Percentiles rank a stretch among this genome's conserved stretches.
Conservation (phyloP, 345 rosid genomes). For the Aquilaria malaccensis region DNA sequence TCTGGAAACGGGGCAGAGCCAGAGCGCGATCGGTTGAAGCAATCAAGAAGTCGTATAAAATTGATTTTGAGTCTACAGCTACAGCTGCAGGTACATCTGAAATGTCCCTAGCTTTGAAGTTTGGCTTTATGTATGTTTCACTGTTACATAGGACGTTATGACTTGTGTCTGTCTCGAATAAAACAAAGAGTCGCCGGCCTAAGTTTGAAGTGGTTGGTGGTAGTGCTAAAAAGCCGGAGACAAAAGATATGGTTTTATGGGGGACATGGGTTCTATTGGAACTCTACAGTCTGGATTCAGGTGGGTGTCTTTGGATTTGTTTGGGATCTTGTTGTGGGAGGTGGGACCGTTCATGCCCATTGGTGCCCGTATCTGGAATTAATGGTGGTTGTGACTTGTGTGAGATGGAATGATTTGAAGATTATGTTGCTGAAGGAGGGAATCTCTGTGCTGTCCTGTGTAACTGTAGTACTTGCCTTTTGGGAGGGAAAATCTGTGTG, state of each 20-base stretch:
- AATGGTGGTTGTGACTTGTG: constrained; percentile 25
- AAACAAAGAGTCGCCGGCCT: not conserved
- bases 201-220: constrained; percentile 2
- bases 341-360: constrained; percentile 64
- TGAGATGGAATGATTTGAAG: constrained; percentile 18
- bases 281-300: constrained; percentile 3
- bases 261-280: constrained; percentile 8
- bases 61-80: constrained; percentile 28
- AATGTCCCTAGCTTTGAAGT: not conserved
- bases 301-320: constrained; percentile 1
- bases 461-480: constrained; percentile 19
- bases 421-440: constrained; percentile 23
- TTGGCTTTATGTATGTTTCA: constrained; percentile 10
- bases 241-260: constrained; percentile 10
- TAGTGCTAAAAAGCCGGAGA: not conserved
- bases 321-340: constrained; percentile 25
- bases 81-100: constrained; percentile 35
- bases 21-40: constrained; percentile 43
- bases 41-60: constrained; percentile 45
- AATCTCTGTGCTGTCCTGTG: constrained; percentile 23
- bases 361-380: constrained; percentile 35
- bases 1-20: constrained; percentile 59
- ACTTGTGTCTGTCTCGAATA: not conserved
- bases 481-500: not conserved
- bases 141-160: constrained; percentile 32